Evolutionary conservation across 2,329 filamentous ascomycete species (phyloP).

Genomic region (Plectosphaerella cucumerina): DNA sequence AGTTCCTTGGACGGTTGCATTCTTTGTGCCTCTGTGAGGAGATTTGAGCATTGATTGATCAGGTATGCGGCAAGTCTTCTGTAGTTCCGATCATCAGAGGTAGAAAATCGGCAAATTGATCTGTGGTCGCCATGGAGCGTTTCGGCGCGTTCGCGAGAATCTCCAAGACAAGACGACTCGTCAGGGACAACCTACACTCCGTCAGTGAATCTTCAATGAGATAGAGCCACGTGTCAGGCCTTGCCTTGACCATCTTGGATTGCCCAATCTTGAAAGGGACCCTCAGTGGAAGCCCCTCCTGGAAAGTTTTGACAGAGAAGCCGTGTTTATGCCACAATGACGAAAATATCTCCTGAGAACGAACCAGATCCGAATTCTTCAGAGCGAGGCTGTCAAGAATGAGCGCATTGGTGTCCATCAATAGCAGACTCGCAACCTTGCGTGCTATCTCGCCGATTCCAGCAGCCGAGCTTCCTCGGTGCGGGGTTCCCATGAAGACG

Average conservation of each 20-base stretch:
- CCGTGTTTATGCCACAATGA: conserved; percentile 10
- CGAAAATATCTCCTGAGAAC: conserved; percentile 13
- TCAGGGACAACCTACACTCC: conserved; percentile 12
- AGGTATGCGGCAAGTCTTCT: conserved; percentile 8
- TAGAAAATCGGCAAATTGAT: conserved; percentile 13
- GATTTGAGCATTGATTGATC: too few species aligned
- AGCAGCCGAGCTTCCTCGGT: conserved; percentile 11
- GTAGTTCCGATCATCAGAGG: conserved; percentile 8
- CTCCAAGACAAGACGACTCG: conserved; percentile 12
- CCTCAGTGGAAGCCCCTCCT: conserved; percentile 12
- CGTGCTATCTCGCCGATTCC: conserved; percentile 3
- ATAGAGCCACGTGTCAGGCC: too few species aligned
- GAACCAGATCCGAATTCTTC: conserved; percentile 10
- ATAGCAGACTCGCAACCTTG: background rate
- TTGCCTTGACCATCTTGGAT: conserved; percentile 1
- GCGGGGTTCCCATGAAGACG: conserved; percentile 14
- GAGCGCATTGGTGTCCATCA: conserved; percentile 6
- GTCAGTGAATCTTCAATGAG: too few species aligned
- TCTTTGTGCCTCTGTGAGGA: too few species aligned
- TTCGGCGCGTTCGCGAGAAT: conserved; percentile 12
- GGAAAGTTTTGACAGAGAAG: conserved; percentile 16
- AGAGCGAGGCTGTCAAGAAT: conserved; percentile 8
- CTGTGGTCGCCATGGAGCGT: conserved; percentile 13
- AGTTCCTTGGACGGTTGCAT: too few species aligned
- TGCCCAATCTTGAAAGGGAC: conserved; percentile 6